Conservation (phyloP, 371 early-diverging fungal species). For the Apophysomyces sp. region DNA sequence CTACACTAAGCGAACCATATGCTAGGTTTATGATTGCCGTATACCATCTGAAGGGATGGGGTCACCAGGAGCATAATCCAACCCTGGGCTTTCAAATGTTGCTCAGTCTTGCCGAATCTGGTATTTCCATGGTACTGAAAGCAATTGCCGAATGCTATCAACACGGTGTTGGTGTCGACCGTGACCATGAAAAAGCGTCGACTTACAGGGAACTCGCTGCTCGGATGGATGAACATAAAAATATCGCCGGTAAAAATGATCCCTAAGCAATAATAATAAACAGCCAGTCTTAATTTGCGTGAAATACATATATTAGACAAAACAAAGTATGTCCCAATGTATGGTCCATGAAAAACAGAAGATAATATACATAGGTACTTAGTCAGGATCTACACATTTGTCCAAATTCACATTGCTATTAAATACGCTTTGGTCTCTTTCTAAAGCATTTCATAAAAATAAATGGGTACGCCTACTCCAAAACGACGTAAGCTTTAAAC, state of each 20-base stretch:
- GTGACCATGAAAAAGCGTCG: conserved; percentile 25
- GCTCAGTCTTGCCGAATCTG: conserved; percentile 7
- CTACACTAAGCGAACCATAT: background rate
- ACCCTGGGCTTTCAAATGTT: conserved; percentile 8
- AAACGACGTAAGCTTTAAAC: too few species aligned
- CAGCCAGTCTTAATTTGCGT: too few species aligned
- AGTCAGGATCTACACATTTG: too few species aligned
- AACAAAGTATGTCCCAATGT: too few species aligned
- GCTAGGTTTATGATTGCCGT: conserved; percentile 24
- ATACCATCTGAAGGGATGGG: conserved; percentile 27
- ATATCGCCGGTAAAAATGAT: background rate
- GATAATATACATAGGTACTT: too few species aligned
- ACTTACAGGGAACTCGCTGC: conserved; percentile 39
- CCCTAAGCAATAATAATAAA: background rate
- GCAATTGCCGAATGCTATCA: conserved; percentile 32
- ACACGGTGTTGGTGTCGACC: conserved; percentile 33
- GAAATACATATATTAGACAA: too few species aligned
- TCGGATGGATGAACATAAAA: conserved; percentile 1
- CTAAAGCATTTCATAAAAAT: too few species aligned
- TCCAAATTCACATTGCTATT: too few species aligned
- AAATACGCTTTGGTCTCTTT: too few species aligned
- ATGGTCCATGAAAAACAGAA: too few species aligned
- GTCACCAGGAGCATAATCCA: conserved; percentile 7
- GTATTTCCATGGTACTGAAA: conserved; percentile 6
- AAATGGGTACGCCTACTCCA: too few species aligned